Base-by-base conservation (phyloP, 2,329 filamentous ascomycete species). In the Stromatinia cepivora region DNA sequence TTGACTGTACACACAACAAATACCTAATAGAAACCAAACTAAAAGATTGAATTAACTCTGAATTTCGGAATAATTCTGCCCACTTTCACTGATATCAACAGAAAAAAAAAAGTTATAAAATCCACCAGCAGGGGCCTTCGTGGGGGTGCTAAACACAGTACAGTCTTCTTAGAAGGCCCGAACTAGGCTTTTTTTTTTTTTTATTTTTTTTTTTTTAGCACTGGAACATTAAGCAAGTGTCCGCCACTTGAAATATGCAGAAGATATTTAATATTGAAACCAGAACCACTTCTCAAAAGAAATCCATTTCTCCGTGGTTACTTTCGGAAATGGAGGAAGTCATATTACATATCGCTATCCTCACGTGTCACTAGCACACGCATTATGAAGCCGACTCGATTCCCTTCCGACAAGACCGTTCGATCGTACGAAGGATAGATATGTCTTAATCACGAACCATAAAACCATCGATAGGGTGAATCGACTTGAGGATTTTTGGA, bases 191-290 rank as follows among this genome's bases (percentile, higher is more conserved):
- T n/a, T n/a, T n/a, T n/a, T n/a, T n/a, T n/a, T n/a, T n/a, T n/a
- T n/a, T n/a, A n/a, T n/a, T n/a, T n/a, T n/a, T n/a, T n/a, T n/a
- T n/a, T n/a, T n/a, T 66, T 52, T 48, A 46, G 25, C 28, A 58
- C 64, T 58, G 52, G 25, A 36, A 48, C 28, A 66, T 66, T 58
- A 57, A 66, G 50, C 10, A 66, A 46, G 63, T 25, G 63, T 45
- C 63, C 58, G 45, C 58, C 58, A 34, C 58, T 34, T 34, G 20
- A 28, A 53, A 61, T 28, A 20, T 45, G 31, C 42, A 39, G 52
- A 66, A 46, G 54, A 31, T 48, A 56, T 22, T 59, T 59, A 42
- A 59, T 67, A 67, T 67, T 59, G 53, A 50, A 67, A 46, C 28
- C 52, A 67, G 42, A 15, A 67, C 65, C 65, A 53, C 62, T 25